phyloP scores from a whole-genome alignment of 768 basidiomycete species.

The Russula vinacea region DNA sequence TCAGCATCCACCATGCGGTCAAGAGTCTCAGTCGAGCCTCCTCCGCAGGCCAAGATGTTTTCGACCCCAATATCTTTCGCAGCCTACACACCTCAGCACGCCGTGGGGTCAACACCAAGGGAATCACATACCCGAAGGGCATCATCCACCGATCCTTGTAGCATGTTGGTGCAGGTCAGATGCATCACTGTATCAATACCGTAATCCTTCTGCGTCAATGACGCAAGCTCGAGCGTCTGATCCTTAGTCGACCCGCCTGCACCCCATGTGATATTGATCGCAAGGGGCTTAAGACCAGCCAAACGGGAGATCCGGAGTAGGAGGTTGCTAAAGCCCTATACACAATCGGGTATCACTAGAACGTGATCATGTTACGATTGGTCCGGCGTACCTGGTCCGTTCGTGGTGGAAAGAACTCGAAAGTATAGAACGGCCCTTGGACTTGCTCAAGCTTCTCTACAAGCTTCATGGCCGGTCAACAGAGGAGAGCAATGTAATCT shows the following conservation, averaged over 20 bases:
- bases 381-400: constrained; percentile 68
- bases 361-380: constrained; percentile 13
- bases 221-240: constrained; percentile 82
- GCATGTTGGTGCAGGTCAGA: constrained; percentile 97
- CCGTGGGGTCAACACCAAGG: constrained; percentile 10
- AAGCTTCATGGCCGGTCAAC: constrained; percentile 56
- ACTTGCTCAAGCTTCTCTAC: constrained; percentile 59
- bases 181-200: constrained; percentile 88
- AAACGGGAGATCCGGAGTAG: constrained; percentile 83
- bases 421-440: constrained; percentile 65
- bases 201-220: constrained; percentile 66
- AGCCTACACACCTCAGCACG: constrained; percentile 42
- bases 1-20: background rate
- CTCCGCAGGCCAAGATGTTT: constrained; percentile 88
- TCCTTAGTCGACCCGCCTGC: constrained; percentile 92
- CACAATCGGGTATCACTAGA: constrained; percentile 18
- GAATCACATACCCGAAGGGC: constrained; percentile 69
- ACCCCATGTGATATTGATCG: constrained; percentile 95
- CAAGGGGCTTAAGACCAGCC: constrained; percentile 70
- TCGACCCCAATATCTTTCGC: constrained; percentile 80
- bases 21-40: constrained; percentile 46
- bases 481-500: background rate
- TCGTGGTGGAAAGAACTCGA: constrained; percentile 96
- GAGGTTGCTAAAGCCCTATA: constrained; percentile 87
- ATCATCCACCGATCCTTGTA: constrained; percentile 79